Evolutionary conservation across 352 stramenopile genomes (phyloP).

Genomic region (Phytophthora quininea): DNA sequence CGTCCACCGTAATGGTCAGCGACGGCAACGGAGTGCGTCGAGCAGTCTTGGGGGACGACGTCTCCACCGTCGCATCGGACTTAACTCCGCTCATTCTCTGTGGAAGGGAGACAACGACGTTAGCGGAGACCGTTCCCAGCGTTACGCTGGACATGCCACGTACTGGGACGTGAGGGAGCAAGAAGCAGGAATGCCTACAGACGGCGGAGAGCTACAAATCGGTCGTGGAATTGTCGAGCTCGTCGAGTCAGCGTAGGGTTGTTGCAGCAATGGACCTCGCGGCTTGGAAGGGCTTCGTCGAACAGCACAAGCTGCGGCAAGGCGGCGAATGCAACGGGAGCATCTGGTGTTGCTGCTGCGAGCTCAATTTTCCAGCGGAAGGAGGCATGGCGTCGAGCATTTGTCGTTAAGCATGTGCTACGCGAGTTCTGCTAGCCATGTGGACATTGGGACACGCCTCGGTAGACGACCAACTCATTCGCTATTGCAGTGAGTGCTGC

Average conservation of each 20-base stretch:
- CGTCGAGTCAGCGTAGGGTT: background rate
- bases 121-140: too few species aligned
- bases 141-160: background rate
- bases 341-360: background rate
- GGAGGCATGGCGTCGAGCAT: background rate
- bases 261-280: background rate
- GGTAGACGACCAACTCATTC: too few species aligned
- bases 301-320: background rate
- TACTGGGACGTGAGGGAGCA: background rate
- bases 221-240: too few species aligned
- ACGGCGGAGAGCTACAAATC: too few species aligned
- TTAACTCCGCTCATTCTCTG: too few species aligned
- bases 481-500: too few species aligned
- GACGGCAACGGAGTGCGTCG: slow-evolving; percentile 27
- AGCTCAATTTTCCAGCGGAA: too few species aligned
- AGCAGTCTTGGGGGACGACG: slow-evolving; percentile 13
- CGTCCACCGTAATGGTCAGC: slow-evolving; percentile 39
- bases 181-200: background rate
- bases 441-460: too few species aligned
- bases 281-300: background rate
- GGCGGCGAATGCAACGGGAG: background rate
- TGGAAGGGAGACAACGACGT: too few species aligned
- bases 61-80: too few species aligned
- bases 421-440: too few species aligned
- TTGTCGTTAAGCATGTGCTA: background rate